phyloP scores from a whole-genome alignment of 805 yeast species.

The Torulaspora microellipsoides region DNA sequence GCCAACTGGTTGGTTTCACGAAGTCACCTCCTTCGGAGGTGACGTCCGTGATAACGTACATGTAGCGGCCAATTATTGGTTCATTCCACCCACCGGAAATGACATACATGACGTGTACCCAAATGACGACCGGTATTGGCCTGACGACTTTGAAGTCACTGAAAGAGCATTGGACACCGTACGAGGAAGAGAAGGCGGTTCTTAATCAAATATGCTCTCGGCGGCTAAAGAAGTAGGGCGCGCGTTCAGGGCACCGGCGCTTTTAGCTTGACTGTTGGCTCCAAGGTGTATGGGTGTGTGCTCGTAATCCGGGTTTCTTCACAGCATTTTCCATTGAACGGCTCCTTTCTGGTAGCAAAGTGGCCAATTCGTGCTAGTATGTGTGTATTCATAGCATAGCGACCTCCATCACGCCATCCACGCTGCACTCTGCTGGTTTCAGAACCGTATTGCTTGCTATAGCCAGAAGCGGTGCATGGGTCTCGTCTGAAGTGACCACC shows the following conservation, averaged over 20 bases:
- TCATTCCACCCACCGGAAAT: slow-evolving; percentile 52
- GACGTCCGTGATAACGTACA: slow-evolving; percentile 38
- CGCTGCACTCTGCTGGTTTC: background rate
- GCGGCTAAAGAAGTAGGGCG: background rate
- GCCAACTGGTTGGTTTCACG: slow-evolving; percentile 83
- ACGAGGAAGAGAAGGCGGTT: background rate
- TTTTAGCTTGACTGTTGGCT: too few relatives aligned
- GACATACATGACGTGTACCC: slow-evolving; percentile 27
- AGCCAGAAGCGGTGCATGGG: background rate
- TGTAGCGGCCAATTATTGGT: slow-evolving; percentile 72
- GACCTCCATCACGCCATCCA: too few relatives aligned
- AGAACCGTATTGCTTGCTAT: background rate
- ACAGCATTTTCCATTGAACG: too few relatives aligned
- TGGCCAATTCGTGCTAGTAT: too few relatives aligned
- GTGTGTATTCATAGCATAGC: too few relatives aligned
- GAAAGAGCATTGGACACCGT: slow-evolving; percentile 29
- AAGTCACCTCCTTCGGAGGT: slow-evolving; percentile 60
- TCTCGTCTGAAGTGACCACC: background rate
- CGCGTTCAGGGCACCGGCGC: too few relatives aligned
- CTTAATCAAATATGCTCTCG: too few relatives aligned
- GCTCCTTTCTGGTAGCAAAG: too few relatives aligned
- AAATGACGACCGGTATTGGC: slow-evolving; percentile 52
- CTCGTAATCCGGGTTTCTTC: too few relatives aligned
- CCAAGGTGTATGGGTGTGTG: too few relatives aligned
- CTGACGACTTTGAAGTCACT: slow-evolving; percentile 46